These are phyloP conservation scores for Tremellales sp. DNA, from an alignment of 1,284 basidiomycete genomes.

Conservation along the genomic window DNA sequence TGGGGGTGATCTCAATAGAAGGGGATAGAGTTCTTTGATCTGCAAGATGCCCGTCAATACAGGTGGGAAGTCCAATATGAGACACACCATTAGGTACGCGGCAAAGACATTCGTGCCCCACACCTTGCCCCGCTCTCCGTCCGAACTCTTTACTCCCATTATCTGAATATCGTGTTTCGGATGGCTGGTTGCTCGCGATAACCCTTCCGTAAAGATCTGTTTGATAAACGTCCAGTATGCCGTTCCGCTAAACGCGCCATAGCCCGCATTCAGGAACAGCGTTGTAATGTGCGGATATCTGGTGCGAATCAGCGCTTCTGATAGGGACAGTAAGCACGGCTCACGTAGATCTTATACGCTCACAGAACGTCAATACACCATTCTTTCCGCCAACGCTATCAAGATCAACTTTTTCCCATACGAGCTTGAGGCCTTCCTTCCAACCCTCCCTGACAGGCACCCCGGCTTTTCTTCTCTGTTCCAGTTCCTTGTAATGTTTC, in stretches of 20 bases:
- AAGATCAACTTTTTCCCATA: constrained; percentile 64
- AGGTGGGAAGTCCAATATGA: not conserved
- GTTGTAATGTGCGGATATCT: constrained; percentile 81
- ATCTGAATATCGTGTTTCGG: constrained; percentile 64
- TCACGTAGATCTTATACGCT: constrained; percentile 53
- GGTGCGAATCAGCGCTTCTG: constrained; percentile 8
- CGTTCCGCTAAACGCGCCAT: constrained; percentile 60
- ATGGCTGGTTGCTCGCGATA: constrained; percentile 53
- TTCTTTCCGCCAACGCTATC: constrained; percentile 52
- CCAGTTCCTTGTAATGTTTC: constrained; percentile 54
- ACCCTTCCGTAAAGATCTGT: constrained; percentile 54
- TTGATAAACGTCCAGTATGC: constrained; percentile 55
- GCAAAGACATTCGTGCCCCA: constrained; percentile 86
- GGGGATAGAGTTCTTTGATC: constrained; percentile 40
- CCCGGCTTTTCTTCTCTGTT: constrained; percentile 45
- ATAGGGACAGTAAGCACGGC: constrained; percentile 3
- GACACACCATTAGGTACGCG: constrained; percentile 71
- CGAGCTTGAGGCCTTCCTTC: constrained; percentile 60
- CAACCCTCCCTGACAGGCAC: constrained; percentile 54
- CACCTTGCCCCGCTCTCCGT: constrained; percentile 70
- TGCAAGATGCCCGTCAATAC: constrained; percentile 11
- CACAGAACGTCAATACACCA: constrained; percentile 64
- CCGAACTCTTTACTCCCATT: constrained; percentile 58
- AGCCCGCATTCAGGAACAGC: constrained; percentile 76
- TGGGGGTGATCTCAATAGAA: constrained; percentile 40